These are phyloP conservation scores for Przewalskia tangutica DNA, from an alignment of 257 asterid genomes.

Conservation along the genomic window DNA sequence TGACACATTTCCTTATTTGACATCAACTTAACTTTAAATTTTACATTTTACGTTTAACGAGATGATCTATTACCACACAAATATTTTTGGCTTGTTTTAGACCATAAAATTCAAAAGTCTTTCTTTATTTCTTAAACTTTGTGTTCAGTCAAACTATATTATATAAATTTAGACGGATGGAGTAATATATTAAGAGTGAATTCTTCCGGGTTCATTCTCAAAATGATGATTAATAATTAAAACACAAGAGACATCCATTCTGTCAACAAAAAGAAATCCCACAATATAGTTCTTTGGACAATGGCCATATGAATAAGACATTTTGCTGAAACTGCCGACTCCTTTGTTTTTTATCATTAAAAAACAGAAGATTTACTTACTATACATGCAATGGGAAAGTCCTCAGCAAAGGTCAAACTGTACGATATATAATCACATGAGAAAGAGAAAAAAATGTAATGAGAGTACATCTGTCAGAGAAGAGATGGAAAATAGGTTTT, in stretches of 20 bases:
- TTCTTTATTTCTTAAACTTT: no score
- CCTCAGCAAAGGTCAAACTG: conserved; percentile 43
- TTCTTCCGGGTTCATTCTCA: neutral
- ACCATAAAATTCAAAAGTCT: no score
- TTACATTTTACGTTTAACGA: no score
- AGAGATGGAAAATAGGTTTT: neutral
- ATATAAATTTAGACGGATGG: no score
- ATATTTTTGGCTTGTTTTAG: no score
- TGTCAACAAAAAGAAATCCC: neutral
- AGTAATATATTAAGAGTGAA: neutral
- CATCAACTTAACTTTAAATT: no score
- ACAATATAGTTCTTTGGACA: neutral
- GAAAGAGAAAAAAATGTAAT: neutral
- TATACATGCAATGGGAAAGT: conserved; percentile 14
- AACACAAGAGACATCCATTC: neutral
- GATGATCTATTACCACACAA: no score
- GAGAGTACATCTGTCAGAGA: conserved; percentile 47
- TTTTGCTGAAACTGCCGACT: neutral
- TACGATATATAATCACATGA: conserved; percentile 31
- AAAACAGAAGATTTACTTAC: neutral
- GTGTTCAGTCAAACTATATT: no score
- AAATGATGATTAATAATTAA: neutral
- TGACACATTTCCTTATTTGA: no score
- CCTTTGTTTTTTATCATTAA: neutral
- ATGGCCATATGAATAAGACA: neutral